Base-by-base conservation (phyloP, 768 basidiomycete genomes). In the Tubosaeta brunneosetosa region DNA sequence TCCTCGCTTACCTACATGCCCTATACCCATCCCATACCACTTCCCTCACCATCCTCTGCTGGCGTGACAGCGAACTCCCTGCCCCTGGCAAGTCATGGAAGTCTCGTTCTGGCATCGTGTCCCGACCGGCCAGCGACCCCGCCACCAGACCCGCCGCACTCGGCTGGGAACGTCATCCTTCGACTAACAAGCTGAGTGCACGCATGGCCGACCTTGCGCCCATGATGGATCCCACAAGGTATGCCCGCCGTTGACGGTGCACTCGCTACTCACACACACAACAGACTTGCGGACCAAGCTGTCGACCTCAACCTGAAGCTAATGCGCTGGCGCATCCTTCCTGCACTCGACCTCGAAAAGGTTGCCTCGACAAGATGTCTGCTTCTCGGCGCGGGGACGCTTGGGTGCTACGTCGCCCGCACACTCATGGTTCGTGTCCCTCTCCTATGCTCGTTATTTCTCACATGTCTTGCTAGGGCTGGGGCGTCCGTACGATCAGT, bases 301-400 rank as follows among this genome's bases (percentile, higher is more conserved):
- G 93, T 98, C n/a, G 94, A 97, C 70, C 75, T 99, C 37, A 99
- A 98, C 65, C 75, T 98, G 44, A 97, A 97, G 66, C 79, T 99
- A 38, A 98, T 99, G 95, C 82, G 92, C 17, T 98, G 95, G 95
- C 81, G 95, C 17, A 93, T 98, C 58, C 74, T 98, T 17, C 97
- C 97, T 13, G 73, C 80, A 1, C 82, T 99, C 45, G 81, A 98
- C 57, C 78, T 98, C 12, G 94, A 97, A 49, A 91, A 86, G 70
- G 80, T 99, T 19, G 84, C 91, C 2, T 64, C 68, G 0, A 91
- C 94, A 3, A 80, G 73, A 53, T 95, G 92, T 66, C 73, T 99
- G 1, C 74, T 98, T 0, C 82, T 99, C 1, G 97, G 97, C 3
- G 94, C 95, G 0, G 97, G 97, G 1, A 99, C 97, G 0, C 76